Percentiles rank a stretch among this genome's conserved stretches.
Evolutionary conservation across 1,284 basidiomycete genomes (phyloP).

Genomic region (Microbotryum scabiosae): DNA sequence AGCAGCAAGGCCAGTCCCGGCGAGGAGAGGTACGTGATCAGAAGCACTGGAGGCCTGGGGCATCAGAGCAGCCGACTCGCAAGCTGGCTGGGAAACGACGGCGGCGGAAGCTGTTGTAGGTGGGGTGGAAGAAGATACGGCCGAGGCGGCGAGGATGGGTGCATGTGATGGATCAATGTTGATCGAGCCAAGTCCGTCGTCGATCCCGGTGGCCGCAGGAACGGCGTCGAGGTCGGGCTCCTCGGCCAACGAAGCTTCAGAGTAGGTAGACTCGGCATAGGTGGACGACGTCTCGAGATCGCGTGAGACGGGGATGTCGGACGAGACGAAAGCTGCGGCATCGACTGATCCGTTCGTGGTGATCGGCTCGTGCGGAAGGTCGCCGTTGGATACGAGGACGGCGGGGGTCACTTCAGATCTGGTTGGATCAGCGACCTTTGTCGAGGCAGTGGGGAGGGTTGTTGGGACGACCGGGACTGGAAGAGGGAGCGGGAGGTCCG

Average conservation of each 20-base stretch:
- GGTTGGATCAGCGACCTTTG: background rate
- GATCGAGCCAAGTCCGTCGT: background rate
- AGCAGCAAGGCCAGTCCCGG: too few relatives aligned
- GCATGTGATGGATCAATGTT: background rate
- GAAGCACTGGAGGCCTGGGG: too few relatives aligned
- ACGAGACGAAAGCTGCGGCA: background rate
- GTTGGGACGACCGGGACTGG: background rate
- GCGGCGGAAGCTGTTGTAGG: background rate
- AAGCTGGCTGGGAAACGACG: background rate
- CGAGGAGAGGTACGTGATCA: too few relatives aligned
- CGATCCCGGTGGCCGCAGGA: background rate
- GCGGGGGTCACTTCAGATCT: background rate
- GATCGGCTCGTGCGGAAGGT: background rate
- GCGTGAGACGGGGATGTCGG: background rate
- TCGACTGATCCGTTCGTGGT: background rate
- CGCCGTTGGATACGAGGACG: background rate
- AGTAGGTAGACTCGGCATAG: slow-evolving; percentile 24
- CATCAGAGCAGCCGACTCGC: too few relatives aligned
- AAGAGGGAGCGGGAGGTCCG: slow-evolving; percentile 45
- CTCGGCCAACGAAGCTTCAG: background rate
- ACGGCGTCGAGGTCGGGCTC: background rate
- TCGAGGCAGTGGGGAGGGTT: background rate
- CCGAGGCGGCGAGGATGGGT: background rate
- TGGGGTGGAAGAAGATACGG: background rate
- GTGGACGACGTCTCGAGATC: slow-evolving; percentile 8